Conservation (phyloP, 768 basidiomycete genomes). For the Bullera alba region DNA sequence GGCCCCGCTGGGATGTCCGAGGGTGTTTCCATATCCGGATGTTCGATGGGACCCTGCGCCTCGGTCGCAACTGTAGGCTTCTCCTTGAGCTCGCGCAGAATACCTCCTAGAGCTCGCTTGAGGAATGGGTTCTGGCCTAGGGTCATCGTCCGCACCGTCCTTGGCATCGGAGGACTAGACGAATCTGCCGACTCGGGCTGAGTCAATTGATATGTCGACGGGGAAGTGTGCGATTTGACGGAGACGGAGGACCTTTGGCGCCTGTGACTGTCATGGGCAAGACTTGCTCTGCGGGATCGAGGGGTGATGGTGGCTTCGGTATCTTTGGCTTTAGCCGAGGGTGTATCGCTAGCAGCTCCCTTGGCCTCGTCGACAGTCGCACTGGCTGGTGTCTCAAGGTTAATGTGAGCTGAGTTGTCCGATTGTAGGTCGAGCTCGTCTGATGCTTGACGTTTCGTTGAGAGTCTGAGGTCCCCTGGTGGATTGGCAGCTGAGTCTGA, state of each 20-base stretch:
- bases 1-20: background rate
- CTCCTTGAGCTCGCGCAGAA: too few species aligned
- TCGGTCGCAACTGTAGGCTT: background rate
- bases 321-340: background rate
- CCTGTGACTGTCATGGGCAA: background rate
- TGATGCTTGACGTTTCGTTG: background rate
- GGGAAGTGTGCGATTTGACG: background rate
- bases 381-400: too few species aligned
- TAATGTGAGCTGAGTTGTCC: background rate
- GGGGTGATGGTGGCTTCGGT: background rate
- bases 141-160: slow-evolving; percentile 1
- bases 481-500: background rate
- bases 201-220: background rate
- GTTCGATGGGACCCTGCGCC: background rate
- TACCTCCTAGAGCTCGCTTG: too few species aligned
- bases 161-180: background rate
- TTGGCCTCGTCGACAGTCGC: too few species aligned
- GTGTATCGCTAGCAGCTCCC: too few species aligned
- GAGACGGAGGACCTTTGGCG: background rate
- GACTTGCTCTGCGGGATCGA: background rate
- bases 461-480: background rate
- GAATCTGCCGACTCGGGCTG: background rate
- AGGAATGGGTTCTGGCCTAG: background rate
- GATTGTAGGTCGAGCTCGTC: background rate
- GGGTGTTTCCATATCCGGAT: background rate